Evolutionary conservation across 306 rosid species (phyloP), one percentile per base, ranked within the genome.

Genomic region (Arachis hypogaea): DNA sequence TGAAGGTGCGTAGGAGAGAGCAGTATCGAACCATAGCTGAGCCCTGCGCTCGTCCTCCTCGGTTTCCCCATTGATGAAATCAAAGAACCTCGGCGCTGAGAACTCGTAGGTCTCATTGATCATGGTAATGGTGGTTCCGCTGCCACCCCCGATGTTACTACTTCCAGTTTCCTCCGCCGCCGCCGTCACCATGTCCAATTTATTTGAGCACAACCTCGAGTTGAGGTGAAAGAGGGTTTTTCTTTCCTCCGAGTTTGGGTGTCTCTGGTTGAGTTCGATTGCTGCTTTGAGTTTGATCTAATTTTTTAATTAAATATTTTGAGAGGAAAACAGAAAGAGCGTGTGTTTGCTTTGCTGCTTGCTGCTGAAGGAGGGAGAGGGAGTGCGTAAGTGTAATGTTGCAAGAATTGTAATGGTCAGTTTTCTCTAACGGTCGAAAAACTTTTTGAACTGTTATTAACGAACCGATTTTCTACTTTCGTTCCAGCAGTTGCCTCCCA

Each of bases 11-110:
- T 92, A 87, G 14, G 88, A 12, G 42, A 85, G 87, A 50, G 95
- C 92, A n/a, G 90, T 50, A 9, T 86, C 89, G 80, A 95, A 95
- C 99, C 99, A 95, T 74, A 84, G 96, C 81, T 95, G 97, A 56
- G 96, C 96, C 74, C 29, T 72, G 63, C 50, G 78, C 7, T 44
- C 29, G 4, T 88, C 93, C 12, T 79, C 96, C 1, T 83, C 88
- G 1, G 87, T 66, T 70, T 95, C 99, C 3, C 82, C 88, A 18
- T 57, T 79, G 3, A 30, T 11, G 54, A 95, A 95, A 74, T 95
- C 98, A 4, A 80, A 95, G 92, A 90, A 95, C 0, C 86, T 83
- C 33, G 99, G 99, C 0, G 99, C 99, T 1, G 86, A 88, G 89
- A 95, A 95, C 63, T 95, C 99, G 66, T 95, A 92, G 0, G 57